phyloP scores from a whole-genome alignment of 192 early-diverging fungal species.

The Gaertneriomyces sp. region DNA sequence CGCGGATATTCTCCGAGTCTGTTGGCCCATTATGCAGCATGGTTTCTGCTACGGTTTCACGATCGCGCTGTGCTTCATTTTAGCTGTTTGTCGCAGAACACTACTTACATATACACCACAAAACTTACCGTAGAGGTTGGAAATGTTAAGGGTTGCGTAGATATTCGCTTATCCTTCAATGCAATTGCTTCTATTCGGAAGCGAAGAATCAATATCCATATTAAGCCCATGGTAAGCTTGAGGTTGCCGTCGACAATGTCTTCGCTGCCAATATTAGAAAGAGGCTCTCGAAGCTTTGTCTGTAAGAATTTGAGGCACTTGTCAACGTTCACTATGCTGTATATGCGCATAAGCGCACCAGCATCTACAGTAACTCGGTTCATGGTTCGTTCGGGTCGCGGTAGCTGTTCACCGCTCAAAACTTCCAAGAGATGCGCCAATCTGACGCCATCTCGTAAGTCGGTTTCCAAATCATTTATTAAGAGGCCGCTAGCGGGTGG shows the following conservation, averaged over 20 bases:
- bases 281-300: constrained; percentile 15
- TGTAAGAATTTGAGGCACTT: constrained; percentile 30
- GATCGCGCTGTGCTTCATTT: too few relatives aligned
- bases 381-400: constrained; percentile 19
- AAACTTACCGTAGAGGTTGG: too few relatives aligned
- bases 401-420: constrained; percentile 27
- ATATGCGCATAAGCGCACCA: constrained; percentile 21
- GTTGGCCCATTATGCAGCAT: too few relatives aligned
- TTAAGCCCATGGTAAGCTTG: constrained; percentile 32
- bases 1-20: too few relatives aligned
- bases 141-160: not conserved
- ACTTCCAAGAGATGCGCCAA: constrained; percentile 25
- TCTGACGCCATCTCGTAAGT: constrained; percentile 33
- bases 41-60: too few relatives aligned
- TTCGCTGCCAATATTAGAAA: constrained; percentile 31
- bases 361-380: not conserved
- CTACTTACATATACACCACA: too few relatives aligned
- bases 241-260: constrained; percentile 39
- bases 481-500: not conserved
- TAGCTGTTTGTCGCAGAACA: too few relatives aligned
- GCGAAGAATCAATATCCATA: constrained; percentile 31
- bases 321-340: constrained; percentile 35
- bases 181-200: constrained; percentile 14
- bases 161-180: not conserved
- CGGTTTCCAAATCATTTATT: constrained; percentile 25